phyloP scores from a whole-genome alignment of 192 early-diverging fungal species.

The Dissophora globulifera region DNA sequence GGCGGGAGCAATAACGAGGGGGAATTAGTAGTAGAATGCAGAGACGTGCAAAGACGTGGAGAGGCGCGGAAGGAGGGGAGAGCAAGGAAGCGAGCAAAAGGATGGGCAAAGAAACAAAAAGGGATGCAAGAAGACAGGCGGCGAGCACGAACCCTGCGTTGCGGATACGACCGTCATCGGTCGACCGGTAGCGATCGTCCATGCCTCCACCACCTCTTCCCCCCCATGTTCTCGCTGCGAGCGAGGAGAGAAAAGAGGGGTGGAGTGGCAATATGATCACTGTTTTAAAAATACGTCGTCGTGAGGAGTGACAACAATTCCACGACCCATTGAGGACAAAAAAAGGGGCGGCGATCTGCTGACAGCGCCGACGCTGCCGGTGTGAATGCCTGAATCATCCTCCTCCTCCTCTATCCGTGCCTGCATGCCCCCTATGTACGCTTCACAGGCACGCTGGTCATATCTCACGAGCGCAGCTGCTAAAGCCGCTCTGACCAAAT shows the following conservation, averaged over 20 bases:
- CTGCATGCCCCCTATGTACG: background rate
- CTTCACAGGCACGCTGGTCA: background rate
- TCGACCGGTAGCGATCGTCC: background rate
- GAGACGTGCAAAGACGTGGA: no score
- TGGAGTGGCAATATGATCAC: conserved; percentile 16
- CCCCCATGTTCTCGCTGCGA: no score
- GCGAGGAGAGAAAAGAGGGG: background rate
- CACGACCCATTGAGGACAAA: background rate
- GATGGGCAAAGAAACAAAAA: conserved; percentile 3
- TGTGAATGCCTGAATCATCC: background rate
- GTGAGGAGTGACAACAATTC: background rate
- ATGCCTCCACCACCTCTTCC: background rate
- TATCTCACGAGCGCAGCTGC: no score
- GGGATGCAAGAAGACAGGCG: background rate
- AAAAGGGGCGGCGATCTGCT: conserved; percentile 28
- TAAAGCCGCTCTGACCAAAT: no score
- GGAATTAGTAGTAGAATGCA: no score
- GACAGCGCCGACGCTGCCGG: conserved; percentile 4
- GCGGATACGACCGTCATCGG: background rate
- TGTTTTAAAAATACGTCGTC: conserved; percentile 6
- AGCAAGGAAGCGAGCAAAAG: background rate
- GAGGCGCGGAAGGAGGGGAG: background rate
- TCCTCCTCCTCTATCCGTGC: no score
- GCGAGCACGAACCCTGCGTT: background rate
- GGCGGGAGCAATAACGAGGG: no score